These are phyloP conservation scores for Fusarium sublunatum DNA, from an alignment of 2,329 filamentous ascomycete genomes.

Conservation along the genomic window DNA sequence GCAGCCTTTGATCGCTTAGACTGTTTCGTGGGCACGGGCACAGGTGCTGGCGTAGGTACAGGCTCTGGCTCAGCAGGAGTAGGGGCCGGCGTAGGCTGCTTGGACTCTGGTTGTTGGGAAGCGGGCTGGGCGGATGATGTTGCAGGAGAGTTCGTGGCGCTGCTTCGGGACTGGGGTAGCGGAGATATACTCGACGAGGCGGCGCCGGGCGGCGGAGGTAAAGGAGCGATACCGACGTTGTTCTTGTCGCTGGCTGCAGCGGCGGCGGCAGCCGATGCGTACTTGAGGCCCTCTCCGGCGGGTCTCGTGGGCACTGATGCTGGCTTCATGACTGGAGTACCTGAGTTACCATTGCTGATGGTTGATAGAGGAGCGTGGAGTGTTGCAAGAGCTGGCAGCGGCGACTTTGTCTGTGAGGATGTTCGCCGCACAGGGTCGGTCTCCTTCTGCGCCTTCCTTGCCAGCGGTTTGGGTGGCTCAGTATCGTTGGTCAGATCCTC, in stretches of 20 bases:
- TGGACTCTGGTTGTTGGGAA: slow-evolving; percentile 51
- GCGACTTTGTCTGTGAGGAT: slow-evolving; percentile 93
- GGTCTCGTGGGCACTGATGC: slow-evolving; percentile 86
- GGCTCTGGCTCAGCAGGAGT: slow-evolving; percentile 43
- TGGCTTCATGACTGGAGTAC: slow-evolving; percentile 84
- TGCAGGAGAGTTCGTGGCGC: slow-evolving; percentile 66
- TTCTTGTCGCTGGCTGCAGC: slow-evolving; percentile 89
- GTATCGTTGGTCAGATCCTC: slow-evolving; percentile 76
- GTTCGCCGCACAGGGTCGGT: slow-evolving; percentile 69
- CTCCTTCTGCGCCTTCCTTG: slow-evolving; percentile 71
- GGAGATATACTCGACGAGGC: slow-evolving; percentile 57
- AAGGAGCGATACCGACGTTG: slow-evolving; percentile 90
- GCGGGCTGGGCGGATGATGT: slow-evolving; percentile 60
- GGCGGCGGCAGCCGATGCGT: slow-evolving; percentile 94
- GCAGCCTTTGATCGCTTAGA: slow-evolving; percentile 57
- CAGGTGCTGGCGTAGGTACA: slow-evolving; percentile 36
- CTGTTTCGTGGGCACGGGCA: slow-evolving; percentile 48
- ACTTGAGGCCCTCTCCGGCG: slow-evolving; percentile 92
- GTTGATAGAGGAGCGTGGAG: slow-evolving; percentile 79
- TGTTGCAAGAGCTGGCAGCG: slow-evolving; percentile 90
- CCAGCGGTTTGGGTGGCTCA: slow-evolving; percentile 59
- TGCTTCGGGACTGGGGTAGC: slow-evolving; percentile 66
- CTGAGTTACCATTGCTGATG: slow-evolving; percentile 66
- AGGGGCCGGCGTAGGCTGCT: slow-evolving; percentile 47
- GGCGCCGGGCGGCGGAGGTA: slow-evolving; percentile 86